Percentiles rank a stretch among this genome's conserved stretches.
phyloP scores from a whole-genome alignment of 2,329 filamentous ascomycete genomes.

The Thelonectria rubi region DNA sequence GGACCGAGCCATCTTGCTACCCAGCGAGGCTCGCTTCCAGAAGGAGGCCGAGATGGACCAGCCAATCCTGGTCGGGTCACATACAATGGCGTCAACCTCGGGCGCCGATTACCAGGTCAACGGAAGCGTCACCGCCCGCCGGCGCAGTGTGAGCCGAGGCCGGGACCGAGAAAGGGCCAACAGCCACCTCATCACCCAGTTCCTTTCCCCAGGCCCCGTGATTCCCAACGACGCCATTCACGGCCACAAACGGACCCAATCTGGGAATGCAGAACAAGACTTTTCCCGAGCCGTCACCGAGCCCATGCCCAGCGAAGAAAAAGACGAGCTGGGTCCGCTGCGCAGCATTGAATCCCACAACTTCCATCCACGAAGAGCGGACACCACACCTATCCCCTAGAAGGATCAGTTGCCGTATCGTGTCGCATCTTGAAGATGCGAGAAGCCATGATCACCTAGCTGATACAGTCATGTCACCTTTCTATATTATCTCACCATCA shows the following conservation, averaged over 20 bases:
- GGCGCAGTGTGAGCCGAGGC: constrained; percentile 51
- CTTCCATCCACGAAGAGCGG: constrained; percentile 40
- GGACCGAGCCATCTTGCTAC: constrained; percentile 68
- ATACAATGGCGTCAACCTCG: constrained; percentile 47
- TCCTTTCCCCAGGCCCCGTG: constrained; percentile 60
- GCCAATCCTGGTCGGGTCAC: constrained; percentile 49
- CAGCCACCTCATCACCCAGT: constrained; percentile 55
- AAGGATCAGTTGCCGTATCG: constrained; percentile 24
- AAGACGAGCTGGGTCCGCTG: constrained; percentile 40
- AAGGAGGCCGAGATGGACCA: constrained; percentile 62
- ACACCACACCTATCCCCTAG: constrained; percentile 41
- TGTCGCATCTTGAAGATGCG: neutral
- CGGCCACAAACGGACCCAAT: constrained; percentile 42
- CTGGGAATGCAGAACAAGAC: constrained; percentile 36
- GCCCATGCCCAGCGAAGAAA: constrained; percentile 41
- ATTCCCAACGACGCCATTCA: constrained; percentile 46
- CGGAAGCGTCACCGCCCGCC: constrained; percentile 43
- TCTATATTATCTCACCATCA: neutral
- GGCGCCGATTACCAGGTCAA: constrained; percentile 38
- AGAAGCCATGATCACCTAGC: neutral
- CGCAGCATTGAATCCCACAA: constrained; percentile 38
- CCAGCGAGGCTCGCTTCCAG: constrained; percentile 64
- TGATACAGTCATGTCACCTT: neutral
- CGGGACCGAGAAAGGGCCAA: constrained; percentile 49
- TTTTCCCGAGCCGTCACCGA: constrained; percentile 41